Evolutionary conservation across 2,329 filamentous ascomycete species (phyloP).

Genomic region (Lanzia echinophila): DNA sequence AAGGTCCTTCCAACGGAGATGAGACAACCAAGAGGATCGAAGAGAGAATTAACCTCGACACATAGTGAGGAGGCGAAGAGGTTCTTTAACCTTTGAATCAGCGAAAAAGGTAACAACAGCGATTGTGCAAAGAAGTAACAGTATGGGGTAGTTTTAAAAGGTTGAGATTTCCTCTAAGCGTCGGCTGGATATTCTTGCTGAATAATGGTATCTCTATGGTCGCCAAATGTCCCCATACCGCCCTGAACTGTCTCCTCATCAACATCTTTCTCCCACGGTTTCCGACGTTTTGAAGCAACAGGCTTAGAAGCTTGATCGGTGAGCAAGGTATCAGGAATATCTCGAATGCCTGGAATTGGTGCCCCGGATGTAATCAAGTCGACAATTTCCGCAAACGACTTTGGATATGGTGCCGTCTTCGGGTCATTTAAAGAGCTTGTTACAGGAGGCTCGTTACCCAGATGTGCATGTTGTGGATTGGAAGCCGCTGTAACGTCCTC

Average conservation of each 20-base stretch:
- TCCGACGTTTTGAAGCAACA: constrained; percentile 37
- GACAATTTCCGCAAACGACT: constrained; percentile 78
- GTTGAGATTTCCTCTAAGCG: background rate
- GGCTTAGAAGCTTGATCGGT: constrained; percentile 53
- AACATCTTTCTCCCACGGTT: constrained; percentile 72
- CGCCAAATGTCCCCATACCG: constrained; percentile 16
- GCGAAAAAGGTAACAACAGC: too few relatives aligned
- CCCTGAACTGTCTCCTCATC: constrained; percentile 22
- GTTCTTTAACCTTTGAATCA: too few relatives aligned
- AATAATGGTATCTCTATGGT: constrained; percentile 8
- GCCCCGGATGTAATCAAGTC: constrained; percentile 77
- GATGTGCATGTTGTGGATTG: background rate
- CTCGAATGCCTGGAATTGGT: constrained; percentile 77
- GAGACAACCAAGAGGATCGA: too few relatives aligned
- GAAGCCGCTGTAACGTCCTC: background rate
- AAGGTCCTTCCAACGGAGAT: too few relatives aligned
- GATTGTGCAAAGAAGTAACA: too few relatives aligned
- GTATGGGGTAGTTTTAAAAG: too few relatives aligned
- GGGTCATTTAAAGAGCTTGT: background rate
- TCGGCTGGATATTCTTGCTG: constrained; percentile 7
- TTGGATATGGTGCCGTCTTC: constrained; percentile 65
- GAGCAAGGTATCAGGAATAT: constrained; percentile 76
- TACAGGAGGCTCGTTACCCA: constrained; percentile 9
- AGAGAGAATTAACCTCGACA: too few relatives aligned
- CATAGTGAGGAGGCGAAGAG: too few relatives aligned